Evolutionary conservation across 1,139 yeast species (phyloP).

Genomic region (Suhomyces panamericanus): DNA sequence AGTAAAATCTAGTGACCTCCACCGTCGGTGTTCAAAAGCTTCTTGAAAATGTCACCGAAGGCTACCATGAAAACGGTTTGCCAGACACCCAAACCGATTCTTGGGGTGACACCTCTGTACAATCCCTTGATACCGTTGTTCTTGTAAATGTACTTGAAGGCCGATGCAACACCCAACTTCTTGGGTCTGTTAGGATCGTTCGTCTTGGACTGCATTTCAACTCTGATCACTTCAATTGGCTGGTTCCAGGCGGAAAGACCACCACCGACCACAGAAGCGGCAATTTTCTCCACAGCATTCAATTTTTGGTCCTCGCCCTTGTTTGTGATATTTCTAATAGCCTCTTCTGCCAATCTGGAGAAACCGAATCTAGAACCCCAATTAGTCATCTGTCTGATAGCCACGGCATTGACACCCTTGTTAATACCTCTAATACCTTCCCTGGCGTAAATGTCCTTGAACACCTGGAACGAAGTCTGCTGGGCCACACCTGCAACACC

Average conservation of each 20-base stretch:
- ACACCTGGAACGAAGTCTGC: constrained; percentile 82
- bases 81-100: constrained; percentile 96
- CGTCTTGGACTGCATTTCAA: constrained; percentile 95
- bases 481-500: constrained; percentile 58
- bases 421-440: constrained; percentile 95
- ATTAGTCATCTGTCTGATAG: constrained; percentile 96
- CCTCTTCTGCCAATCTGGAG: constrained; percentile 87
- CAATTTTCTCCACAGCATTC: constrained; percentile 74
- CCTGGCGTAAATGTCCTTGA: constrained; percentile 73
- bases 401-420: constrained; percentile 99
- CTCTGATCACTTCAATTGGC: constrained; percentile 96
- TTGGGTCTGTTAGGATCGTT: constrained; percentile 93
- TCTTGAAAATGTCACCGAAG: constrained; percentile 81
- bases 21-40: constrained; percentile 46
- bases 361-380: constrained; percentile 98
- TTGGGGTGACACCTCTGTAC: constrained; percentile 95
- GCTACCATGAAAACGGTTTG: constrained; percentile 99
- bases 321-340: constrained; percentile 62
- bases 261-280: constrained; percentile 92
- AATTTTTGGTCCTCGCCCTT: constrained; percentile 65
- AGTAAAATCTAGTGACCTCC: constrained; percentile 16
- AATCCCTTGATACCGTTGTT: constrained; percentile 86
- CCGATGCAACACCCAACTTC: constrained; percentile 76
- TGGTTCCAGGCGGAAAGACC: constrained; percentile 98
- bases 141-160: constrained; percentile 78